Evolutionary conservation across 441 rosid species (phyloP), one percentile per base, ranked within the genome.

Genomic region (Adansonia grandidieri): DNA sequence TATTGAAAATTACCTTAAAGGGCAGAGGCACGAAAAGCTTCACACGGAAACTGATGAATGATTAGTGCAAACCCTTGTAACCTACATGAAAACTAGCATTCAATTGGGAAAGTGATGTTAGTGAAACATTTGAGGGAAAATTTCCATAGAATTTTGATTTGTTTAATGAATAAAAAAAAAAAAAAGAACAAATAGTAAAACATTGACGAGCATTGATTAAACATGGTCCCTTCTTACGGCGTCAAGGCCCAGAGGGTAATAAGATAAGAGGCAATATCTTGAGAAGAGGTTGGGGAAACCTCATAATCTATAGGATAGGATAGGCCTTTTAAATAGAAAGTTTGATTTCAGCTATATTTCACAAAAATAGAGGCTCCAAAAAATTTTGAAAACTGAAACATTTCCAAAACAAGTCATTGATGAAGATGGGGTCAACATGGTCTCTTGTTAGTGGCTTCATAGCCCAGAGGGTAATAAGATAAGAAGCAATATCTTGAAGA

Each of bases 1-100:
- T 9, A 37, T 9, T n/a, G 11, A 14, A 56, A 75, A 53, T 63
- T 76, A 69, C 79, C 71, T 68, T 15, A 2, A 14, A 24, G 60
- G 45, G n/a, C 51, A 57, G 37, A 17, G 51, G 17, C 32, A 28
- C 24, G 3, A 67, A 67, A 45, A 32, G 20, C 19, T 61, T 53
- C 60, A 78, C 8, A 24, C 19, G 66, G 20, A 37, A 24, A 61
- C 6, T 61, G 66, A 63, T 17, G 47, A 63, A 22, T 20, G 57
- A 17, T 4, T 32, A 63, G 62, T 17, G 54, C 51, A 60, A 7
- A 72, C 70, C 28, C 74, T 54, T 0, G 17, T 4, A 65, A 63
- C 19, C 73, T 53, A 61, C 65, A 71, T 28, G 17, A 22, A 70
- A 24, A 71, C 20, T 77, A 45, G 17, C 15, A 71, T 28, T 7